Base-by-base conservation (phyloP, 169 alveolate genomes). In the Eimeria nieschulzi region DNA sequence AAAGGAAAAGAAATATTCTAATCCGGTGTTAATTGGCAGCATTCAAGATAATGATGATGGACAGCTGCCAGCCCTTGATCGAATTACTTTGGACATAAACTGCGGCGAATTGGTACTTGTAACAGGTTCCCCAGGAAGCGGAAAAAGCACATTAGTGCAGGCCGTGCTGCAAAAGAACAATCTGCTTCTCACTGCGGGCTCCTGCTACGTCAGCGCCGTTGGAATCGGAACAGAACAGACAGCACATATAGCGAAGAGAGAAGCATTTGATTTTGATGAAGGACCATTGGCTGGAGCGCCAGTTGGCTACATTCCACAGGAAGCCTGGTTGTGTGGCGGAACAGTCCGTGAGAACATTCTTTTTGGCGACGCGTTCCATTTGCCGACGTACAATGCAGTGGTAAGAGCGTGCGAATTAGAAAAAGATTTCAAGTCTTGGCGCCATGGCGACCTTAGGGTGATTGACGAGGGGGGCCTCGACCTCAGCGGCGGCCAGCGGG, bases 391-490 rank as follows among this genome's bases (percentile, higher is more conserved):
- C 85, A 83, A 92, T n/a, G 71, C 93, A 70, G 94, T 94, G 51
- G 92, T 96, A 13, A 79, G 83, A 26, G 94, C 94, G 19, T 95
- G 97, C 78, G 95, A 93, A 46, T 85, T 95, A 80, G 70, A 68
- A 13, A 91, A 90, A 23, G 98, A 96, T 83, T 93, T 95, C 71
- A 84, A 85, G 80, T 61, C 94, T 6, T 94, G 96, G 94, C 93
- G 86, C 21, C 84, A 80, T 54, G 96, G 96, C 17, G 98, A 96
- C 85, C 71, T 94, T 26, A 94, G 98, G 9, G 80, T 93, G 68
- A 95, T 97, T 9, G 98, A 97, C 39, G 98, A 96, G 88, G 97
- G 96, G 91, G 98, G 98, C 10, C 91, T 93, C n/a, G 96, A 95
- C 91, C 85, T 97, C 56, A 92, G 96, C 84, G 98, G 98, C 59